A percentile compares a stretch with the other conserved stretches of the same genome.
Evolutionary conservation across 148 eudicot species (phyloP).

Genomic region (Fallopia convolvulus): DNA sequence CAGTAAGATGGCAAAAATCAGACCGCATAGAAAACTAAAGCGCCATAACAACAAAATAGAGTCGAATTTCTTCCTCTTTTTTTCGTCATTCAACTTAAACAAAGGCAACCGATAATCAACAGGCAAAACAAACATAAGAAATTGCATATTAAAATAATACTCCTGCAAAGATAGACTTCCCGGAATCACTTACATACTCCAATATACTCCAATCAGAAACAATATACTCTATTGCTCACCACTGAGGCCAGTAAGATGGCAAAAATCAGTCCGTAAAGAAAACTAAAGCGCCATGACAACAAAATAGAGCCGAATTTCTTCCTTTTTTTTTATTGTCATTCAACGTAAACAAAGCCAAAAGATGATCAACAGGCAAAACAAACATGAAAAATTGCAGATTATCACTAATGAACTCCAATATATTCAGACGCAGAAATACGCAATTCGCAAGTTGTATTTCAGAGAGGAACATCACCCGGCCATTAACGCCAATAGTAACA

Average conservation of each 20-base stretch:
- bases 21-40: neutral
- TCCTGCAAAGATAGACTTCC: no score
- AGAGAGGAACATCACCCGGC: slow-evolving; percentile 2
- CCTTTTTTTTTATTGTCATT: no score
- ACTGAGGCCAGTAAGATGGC: neutral
- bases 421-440: neutral
- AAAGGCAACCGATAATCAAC: neutral
- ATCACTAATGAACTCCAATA: neutral
- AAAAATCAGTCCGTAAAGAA: neutral
- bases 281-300: neutral
- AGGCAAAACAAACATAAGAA: neutral
- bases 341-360: no score
- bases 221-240: no score
- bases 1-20: neutral
- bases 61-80: no score
- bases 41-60: neutral
- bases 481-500: neutral
- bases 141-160: no score
- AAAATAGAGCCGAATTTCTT: no score
- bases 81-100: no score
- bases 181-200: no score
- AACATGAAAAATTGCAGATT: neutral
- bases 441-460: neutral
- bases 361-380: neutral
- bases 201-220: no score